A percentile compares a stretch with the other conserved stretches of the same genome.
Evolutionary conservation across 352 stramenopile genomes (phyloP).

Genomic region (Globisporangium irregulare): DNA sequence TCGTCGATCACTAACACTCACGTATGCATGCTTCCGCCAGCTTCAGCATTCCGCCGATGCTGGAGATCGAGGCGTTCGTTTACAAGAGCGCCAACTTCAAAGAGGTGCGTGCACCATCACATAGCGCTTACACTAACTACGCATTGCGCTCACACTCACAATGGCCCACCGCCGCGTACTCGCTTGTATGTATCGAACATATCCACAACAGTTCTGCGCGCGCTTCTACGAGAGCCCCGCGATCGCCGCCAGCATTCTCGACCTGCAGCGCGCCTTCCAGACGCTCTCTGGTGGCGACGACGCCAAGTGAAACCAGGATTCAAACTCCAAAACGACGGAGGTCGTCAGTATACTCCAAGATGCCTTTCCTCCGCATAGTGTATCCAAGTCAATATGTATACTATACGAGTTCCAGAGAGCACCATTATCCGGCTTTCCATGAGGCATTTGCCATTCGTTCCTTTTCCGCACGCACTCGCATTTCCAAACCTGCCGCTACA

Average conservation of each 20-base stretch:
- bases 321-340: slow-evolving; percentile 3
- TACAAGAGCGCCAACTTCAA: slow-evolving; percentile 55
- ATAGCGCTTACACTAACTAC: not conserved
- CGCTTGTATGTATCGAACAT: not conserved
- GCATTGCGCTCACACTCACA: not conserved
- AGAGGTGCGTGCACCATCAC: slow-evolving; percentile 35
- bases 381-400: not conserved
- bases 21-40: slow-evolving; percentile 9
- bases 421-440: not conserved
- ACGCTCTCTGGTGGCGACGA: slow-evolving; percentile 16
- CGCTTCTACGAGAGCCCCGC: slow-evolving; percentile 46
- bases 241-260: slow-evolving; percentile 29
- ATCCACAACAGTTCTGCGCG: slow-evolving; percentile 35
- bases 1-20: too few species aligned
- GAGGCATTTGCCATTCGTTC: not conserved
- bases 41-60: slow-evolving; percentile 46
- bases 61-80: slow-evolving; percentile 46
- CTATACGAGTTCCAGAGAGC: not conserved
- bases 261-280: slow-evolving; percentile 49
- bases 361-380: not conserved
- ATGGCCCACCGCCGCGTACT: too few species aligned
- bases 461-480: slow-evolving; percentile 2
- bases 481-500: slow-evolving; percentile 3
- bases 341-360: not conserved
- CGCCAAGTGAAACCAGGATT: slow-evolving; percentile 16